A percentile compares a stretch with the other conserved stretches of the same genome.
These are phyloP conservation scores for Auricularia auricula-judae DNA, from an alignment of 768 basidiomycete genomes.

Conservation along the genomic window DNA sequence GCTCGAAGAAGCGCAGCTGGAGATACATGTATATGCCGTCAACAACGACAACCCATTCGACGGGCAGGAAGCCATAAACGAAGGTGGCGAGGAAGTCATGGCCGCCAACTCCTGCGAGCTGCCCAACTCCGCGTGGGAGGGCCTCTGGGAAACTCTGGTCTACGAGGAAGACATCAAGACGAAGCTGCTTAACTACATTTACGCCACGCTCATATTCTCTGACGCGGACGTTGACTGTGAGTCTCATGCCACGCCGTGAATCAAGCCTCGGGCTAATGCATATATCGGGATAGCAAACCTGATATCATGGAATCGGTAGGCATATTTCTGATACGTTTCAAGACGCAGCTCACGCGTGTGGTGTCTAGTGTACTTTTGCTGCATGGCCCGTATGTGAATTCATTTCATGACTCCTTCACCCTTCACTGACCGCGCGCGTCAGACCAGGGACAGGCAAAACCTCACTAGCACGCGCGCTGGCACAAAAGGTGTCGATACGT, in stretches of 20 bases:
- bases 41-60: constrained; percentile 54
- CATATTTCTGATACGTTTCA: not conserved
- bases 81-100: constrained; percentile 64
- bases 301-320: constrained; percentile 82
- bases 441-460: constrained; percentile 94
- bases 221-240: constrained; percentile 78
- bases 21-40: constrained; percentile 85
- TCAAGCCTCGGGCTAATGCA: not conserved
- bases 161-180: constrained; percentile 80
- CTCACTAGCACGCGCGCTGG: constrained; percentile 84
- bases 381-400: constrained; percentile 57
- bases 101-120: constrained; percentile 87
- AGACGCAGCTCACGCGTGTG: not conserved
- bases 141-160: constrained; percentile 87
- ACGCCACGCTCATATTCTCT: constrained; percentile 86
- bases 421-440: not conserved
- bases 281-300: constrained; percentile 42
- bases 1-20: constrained; percentile 48
- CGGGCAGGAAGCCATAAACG: constrained; percentile 47
- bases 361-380: constrained; percentile 59
- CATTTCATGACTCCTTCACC: not conserved
- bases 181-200: constrained; percentile 85
- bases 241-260: constrained; percentile 16
- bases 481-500: constrained; percentile 51
- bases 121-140: constrained; percentile 75